Evolutionary conservation across 2,329 filamentous ascomycete species (phyloP), one percentile per base, ranked within the genome.

Genomic region (Fusarium transvaalense): DNA sequence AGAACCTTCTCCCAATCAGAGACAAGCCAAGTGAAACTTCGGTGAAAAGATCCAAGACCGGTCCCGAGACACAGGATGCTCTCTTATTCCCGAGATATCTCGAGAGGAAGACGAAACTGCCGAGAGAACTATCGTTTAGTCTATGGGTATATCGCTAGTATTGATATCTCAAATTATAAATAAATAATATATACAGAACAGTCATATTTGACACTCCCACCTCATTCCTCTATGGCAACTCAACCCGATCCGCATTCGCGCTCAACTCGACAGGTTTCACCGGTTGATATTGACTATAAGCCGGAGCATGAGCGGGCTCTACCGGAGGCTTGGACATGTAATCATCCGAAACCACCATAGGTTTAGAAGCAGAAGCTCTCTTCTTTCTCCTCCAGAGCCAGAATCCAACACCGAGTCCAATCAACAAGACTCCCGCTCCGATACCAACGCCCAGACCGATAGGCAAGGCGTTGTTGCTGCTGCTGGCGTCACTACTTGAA

Each of bases 351-450:
- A 29, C 23, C 4, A 13, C 7, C 0, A 15, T 10, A 4, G 45
- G 31, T 13, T 35, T 34, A 0, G 45, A 13, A 6, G 32, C 41
- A 15, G 17, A n/a, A 15, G 15, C 25, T 29, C 47, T 51, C 47
- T 51, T 51, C 34, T 51, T 51, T 27, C 35, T 38, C 10, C 34
- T 27, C 47, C 47, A 51, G 1, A 51, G 6, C 47, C 47, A 51
- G 4, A 51, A 38, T 5, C 47, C 47, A 5, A 51, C 47, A 6
- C 34, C 47, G 1, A 51, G 23, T 6, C 34, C 47, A 3, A 51
- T 35, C 8, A 51, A n/a, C 4, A 39, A 23, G 0, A 39, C 47
- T 3, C 47, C 32, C 5, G 34, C 47, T 21, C 47, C 47, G 3
- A 51, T 39, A 2, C 47, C 47, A 3, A 51, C 47, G 1, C 47